A percentile compares a stretch with the other conserved stretches of the same genome.
Evolutionary conservation across 2,329 filamentous ascomycete genomes (phyloP).

Genomic region (Penicillium digitatum): DNA sequence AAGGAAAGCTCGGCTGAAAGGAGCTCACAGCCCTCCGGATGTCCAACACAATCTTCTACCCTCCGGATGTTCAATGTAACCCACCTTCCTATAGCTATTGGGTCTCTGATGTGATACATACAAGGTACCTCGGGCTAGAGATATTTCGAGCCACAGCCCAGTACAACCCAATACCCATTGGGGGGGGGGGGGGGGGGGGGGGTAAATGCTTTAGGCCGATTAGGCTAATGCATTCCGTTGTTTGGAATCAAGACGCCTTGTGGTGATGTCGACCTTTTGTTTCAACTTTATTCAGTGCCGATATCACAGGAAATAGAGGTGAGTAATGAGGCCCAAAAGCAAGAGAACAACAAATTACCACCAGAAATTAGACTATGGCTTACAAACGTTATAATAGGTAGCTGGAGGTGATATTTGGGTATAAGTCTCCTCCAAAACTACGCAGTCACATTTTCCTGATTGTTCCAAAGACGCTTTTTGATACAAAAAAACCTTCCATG

Average conservation of each 20-base stretch:
- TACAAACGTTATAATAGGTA: not conserved
- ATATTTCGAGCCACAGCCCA: too few relatives aligned
- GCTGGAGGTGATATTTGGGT: not conserved
- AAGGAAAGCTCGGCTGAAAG: not conserved
- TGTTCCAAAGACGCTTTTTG: too few relatives aligned
- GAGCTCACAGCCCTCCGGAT: not conserved
- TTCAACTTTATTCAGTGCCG: too few relatives aligned
- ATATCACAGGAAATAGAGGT: not conserved
- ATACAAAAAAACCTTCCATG: not conserved
- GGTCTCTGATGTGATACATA: not conserved
- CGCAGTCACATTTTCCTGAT: too few relatives aligned
- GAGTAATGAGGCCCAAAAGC: not conserved
- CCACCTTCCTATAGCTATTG: not conserved
- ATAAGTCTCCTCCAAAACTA: not conserved
- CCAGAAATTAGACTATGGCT: not conserved
- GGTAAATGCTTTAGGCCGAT: not conserved
- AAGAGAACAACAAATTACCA: not conserved
- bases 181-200: too few relatives aligned
- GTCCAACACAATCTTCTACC: not conserved
- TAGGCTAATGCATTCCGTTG: not conserved
- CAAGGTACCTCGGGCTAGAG: not conserved
- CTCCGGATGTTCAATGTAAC: not conserved
- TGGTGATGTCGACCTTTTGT: not conserved
- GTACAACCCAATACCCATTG: not conserved
- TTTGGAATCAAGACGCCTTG: not conserved